phyloP scores from a whole-genome alignment of 352 stramenopile species.

The Pythium rishiriense region DNA sequence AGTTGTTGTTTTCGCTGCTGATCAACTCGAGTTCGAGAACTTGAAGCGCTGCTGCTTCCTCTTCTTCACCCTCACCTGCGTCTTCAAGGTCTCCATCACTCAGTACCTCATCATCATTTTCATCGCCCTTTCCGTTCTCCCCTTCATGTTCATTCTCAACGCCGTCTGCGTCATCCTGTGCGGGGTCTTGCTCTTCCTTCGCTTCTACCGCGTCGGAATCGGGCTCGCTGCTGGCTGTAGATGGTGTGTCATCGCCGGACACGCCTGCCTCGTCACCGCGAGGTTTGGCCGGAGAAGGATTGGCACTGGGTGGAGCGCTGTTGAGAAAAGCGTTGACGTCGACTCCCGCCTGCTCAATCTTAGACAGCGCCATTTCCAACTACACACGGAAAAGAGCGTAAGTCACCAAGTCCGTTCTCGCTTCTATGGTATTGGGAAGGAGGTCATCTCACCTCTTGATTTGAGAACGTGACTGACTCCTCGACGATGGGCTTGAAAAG shows the following conservation, averaged over 20 bases:
- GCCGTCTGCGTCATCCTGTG: not conserved
- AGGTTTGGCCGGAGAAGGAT: slow-evolving; percentile 17
- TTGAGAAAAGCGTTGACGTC: slow-evolving; percentile 45
- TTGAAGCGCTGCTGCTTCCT: slow-evolving; percentile 2
- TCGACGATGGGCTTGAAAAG: slow-evolving; percentile 46
- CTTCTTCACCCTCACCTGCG: not conserved
- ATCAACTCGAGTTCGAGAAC: slow-evolving; percentile 17
- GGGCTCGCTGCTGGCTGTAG: slow-evolving; percentile 8
- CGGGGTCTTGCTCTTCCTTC: slow-evolving; percentile 13
- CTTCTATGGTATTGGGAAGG: no score
- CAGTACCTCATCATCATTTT: not conserved
- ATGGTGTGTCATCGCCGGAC: not conserved
- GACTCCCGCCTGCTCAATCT: slow-evolving; percentile 60
- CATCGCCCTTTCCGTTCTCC: not conserved
- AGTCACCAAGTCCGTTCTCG: not conserved
- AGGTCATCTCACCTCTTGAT: slow-evolving; percentile 67
- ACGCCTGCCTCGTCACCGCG: slow-evolving; percentile 1
- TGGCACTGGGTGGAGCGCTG: slow-evolving; percentile 24
- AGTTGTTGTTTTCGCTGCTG: slow-evolving; percentile 12
- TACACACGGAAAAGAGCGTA: slow-evolving; percentile 14
- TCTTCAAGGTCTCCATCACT: no score
- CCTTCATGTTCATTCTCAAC: not conserved
- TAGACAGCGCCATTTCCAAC: slow-evolving; percentile 71
- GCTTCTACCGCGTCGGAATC: slow-evolving; percentile 10
- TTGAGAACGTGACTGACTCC: slow-evolving; percentile 56